phyloP scores from a whole-genome alignment of 495 filamentous ascomycete species.

The Aspergillus carlsbadensis region DNA sequence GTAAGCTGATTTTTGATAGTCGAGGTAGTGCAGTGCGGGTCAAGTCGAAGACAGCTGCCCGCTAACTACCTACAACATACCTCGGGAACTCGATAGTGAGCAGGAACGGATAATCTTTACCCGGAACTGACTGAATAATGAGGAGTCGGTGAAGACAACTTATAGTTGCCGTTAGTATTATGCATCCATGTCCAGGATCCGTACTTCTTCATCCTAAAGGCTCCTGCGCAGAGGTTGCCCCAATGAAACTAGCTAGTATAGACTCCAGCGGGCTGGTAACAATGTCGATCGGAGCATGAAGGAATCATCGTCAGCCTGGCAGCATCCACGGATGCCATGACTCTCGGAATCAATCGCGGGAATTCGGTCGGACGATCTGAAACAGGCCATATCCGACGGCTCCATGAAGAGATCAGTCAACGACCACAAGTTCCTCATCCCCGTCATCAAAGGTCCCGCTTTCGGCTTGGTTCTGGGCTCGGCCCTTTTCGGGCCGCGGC shows the following conservation, averaged over 20 bases:
- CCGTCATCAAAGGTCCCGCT: slow-evolving; percentile 37
- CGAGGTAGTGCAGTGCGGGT: background rate
- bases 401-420: slow-evolving; percentile 26
- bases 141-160: background rate
- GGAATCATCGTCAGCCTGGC: background rate
- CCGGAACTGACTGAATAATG: background rate
- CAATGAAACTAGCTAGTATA: background rate
- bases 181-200: too few relatives aligned
- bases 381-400: background rate
- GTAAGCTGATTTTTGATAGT: background rate
- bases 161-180: too few relatives aligned
- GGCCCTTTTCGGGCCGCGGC: slow-evolving; percentile 15
- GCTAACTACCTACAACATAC: too few relatives aligned
- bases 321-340: background rate
- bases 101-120: background rate
- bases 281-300: background rate
- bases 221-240: background rate
- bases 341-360: background rate
- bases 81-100: background rate
- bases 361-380: background rate
- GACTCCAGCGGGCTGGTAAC: background rate
- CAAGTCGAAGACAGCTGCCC: background rate
- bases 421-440: slow-evolving; percentile 42
- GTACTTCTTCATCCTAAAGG: too few relatives aligned
- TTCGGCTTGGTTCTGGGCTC: slow-evolving; percentile 13